Conservation (phyloP, 2,329 filamentous ascomycete species). For the Arthroderma sp. region DNA sequence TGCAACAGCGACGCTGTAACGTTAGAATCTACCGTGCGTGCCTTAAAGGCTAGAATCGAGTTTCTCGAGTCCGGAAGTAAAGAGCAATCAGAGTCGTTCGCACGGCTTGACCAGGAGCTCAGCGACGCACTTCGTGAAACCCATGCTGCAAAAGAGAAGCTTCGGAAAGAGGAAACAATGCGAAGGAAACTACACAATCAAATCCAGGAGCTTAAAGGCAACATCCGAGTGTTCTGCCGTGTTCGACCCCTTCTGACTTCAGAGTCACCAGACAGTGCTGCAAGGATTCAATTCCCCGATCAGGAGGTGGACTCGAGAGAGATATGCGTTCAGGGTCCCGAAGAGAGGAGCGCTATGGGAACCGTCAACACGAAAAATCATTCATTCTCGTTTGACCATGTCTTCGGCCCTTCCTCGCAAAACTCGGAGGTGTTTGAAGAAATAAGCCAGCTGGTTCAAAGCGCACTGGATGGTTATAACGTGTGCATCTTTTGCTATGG, state of each 20-base stretch:
- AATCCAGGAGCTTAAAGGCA: slow-evolving; percentile 93
- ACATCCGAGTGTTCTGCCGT: slow-evolving; percentile 95
- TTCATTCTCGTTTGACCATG: slow-evolving; percentile 82
- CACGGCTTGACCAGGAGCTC: slow-evolving; percentile 65
- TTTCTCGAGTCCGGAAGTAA: slow-evolving; percentile 84
- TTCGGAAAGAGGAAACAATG: slow-evolving; percentile 82
- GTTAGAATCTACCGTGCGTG: slow-evolving; percentile 62
- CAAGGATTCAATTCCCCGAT: slow-evolving; percentile 69
- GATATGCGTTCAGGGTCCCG: slow-evolving; percentile 68
- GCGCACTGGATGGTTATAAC: slow-evolving; percentile 91
- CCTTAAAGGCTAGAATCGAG: slow-evolving; percentile 67
- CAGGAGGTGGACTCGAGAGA: slow-evolving; percentile 70
- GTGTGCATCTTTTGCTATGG: slow-evolving; percentile 99
- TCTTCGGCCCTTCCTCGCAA: slow-evolving; percentile 64
- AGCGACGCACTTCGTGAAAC: slow-evolving; percentile 61
- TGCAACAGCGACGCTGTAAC: slow-evolving; percentile 48
- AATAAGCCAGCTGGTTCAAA: slow-evolving; percentile 93
- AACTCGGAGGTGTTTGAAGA: slow-evolving; percentile 89
- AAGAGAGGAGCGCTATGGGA: slow-evolving; percentile 69
- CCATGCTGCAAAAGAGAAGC: slow-evolving; percentile 60
- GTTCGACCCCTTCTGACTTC: slow-evolving; percentile 60
- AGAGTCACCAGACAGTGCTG: slow-evolving; percentile 47
- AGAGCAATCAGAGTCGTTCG: slow-evolving; percentile 74
- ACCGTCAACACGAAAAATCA: slow-evolving; percentile 65
- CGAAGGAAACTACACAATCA: slow-evolving; percentile 91